Conservation (phyloP, 2,329 filamentous ascomycete genomes). For the Xylariaceae sp. region DNA sequence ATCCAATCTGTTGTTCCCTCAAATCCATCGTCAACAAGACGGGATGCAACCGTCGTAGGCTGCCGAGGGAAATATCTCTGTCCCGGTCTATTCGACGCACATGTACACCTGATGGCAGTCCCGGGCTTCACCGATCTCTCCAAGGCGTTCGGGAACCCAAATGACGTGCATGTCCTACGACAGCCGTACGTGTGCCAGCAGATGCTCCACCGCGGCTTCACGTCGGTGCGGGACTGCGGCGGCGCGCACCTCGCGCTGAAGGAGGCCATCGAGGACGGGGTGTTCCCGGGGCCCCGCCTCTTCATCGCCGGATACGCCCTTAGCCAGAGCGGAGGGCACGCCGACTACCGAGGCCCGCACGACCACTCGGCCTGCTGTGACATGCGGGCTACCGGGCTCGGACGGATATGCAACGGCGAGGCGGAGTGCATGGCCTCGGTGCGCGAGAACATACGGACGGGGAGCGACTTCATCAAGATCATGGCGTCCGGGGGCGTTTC, state of each 20-base stretch:
- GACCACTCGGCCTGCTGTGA: slow-evolving; percentile 41
- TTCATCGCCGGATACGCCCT: slow-evolving; percentile 52
- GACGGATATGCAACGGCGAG: slow-evolving; percentile 44
- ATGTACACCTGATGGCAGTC: slow-evolving; percentile 42
- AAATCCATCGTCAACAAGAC: slow-evolving; percentile 7
- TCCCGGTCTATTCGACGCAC: slow-evolving; percentile 48
- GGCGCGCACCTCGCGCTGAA: slow-evolving; percentile 51
- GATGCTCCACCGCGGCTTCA: slow-evolving; percentile 55
- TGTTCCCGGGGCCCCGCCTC: slow-evolving; percentile 50
- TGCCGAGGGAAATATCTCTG: slow-evolving; percentile 37
- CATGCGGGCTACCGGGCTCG: slow-evolving; percentile 34
- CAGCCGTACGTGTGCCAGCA: slow-evolving; percentile 43
- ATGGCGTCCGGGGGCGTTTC: slow-evolving; percentile 51
- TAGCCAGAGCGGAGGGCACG: slow-evolving; percentile 55
- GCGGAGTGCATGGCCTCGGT: slow-evolving; percentile 44
- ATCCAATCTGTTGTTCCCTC: slow-evolving; percentile 10
- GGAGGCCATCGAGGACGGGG: slow-evolving; percentile 50
- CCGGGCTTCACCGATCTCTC: slow-evolving; percentile 36
- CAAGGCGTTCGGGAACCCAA: slow-evolving; percentile 32
- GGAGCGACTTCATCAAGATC: slow-evolving; percentile 54
- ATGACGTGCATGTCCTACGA: slow-evolving; percentile 35
- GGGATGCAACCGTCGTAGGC: slow-evolving; percentile 30
- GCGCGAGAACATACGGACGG: slow-evolving; percentile 45
- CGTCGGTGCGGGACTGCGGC: slow-evolving; percentile 53
- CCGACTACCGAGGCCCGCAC: slow-evolving; percentile 42